Evolutionary conservation across 106 monocot genomes (phyloP).

Genomic region (Dendrobium catenatum): DNA sequence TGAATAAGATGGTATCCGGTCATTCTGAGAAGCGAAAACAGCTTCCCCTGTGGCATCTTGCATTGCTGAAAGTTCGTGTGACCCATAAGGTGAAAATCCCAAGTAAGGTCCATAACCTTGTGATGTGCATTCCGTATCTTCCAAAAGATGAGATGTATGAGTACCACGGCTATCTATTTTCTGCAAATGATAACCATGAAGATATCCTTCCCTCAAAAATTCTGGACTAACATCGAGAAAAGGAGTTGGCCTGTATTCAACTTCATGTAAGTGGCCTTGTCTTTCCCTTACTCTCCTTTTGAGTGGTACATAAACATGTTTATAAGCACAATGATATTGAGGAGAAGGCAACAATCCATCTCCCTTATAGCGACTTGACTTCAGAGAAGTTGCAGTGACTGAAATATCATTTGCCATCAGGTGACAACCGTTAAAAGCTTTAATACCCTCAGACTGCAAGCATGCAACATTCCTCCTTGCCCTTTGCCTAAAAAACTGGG

Average conservation of each 20-base stretch:
- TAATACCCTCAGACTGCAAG: background rate
- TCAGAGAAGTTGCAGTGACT: background rate
- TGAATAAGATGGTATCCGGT: background rate
- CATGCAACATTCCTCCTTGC: conserved; percentile 9
- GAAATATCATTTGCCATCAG: background rate
- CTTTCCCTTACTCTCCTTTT: background rate
- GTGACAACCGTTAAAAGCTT: background rate
- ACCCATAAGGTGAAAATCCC: background rate
- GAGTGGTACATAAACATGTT: background rate
- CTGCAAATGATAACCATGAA: background rate
- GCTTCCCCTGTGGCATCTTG: background rate
- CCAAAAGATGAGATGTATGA: background rate
- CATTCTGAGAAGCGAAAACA: background rate
- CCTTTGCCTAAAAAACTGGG: conserved; percentile 14
- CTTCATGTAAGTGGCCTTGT: too few species aligned
- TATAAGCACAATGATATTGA: background rate
- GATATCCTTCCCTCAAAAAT: too few species aligned
- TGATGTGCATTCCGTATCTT: background rate
- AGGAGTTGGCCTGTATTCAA: too few species aligned
- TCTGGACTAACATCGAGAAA: too few species aligned
- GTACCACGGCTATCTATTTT: background rate
- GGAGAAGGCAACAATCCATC: conserved; percentile 9
- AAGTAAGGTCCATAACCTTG: too few species aligned
- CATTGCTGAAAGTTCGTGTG: background rate
- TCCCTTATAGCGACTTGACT: background rate